phyloP scores from a whole-genome alignment of 2,329 filamentous ascomycete genomes.

The Rutstroemia sp. region DNA sequence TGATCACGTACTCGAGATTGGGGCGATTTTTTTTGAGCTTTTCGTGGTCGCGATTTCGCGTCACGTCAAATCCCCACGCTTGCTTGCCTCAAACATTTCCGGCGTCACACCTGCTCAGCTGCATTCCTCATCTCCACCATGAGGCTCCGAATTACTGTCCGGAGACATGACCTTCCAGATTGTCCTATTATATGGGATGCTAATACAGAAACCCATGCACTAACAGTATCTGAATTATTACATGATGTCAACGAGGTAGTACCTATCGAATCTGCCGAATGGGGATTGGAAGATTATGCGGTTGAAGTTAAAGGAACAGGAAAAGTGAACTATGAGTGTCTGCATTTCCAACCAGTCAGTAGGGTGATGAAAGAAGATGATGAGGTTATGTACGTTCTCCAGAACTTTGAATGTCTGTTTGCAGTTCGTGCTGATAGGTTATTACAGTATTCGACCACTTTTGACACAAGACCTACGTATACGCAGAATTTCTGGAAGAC shows the following conservation, averaged over 20 bases:
- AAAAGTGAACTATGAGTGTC: conserved; percentile 68
- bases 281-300: conserved; percentile 85
- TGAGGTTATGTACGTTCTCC: conserved; percentile 60
- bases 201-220: conserved; percentile 35
- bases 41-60: not conserved
- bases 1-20: not conserved
- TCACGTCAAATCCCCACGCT: conserved; percentile 1
- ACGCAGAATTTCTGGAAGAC: conserved; percentile 65
- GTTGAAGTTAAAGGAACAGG: conserved; percentile 59
- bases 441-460: conserved; percentile 66
- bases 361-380: conserved; percentile 75
- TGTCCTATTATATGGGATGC: conserved; percentile 67
- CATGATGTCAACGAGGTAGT: conserved; percentile 72
- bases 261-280: conserved; percentile 71
- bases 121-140: conserved; percentile 34
- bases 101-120: not conserved
- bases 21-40: not conserved
- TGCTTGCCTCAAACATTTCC: not conserved
- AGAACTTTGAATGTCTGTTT: not conserved
- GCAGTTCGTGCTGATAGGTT: conserved; percentile 5
- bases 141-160: conserved; percentile 67
- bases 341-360: conserved; percentile 72
- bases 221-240: conserved; percentile 70
- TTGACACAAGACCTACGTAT: conserved; percentile 66
- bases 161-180: conserved; percentile 66